Evolutionary conservation across 2,329 filamentous ascomycete genomes (phyloP), one percentile per base, ranked within the genome.

Genomic region (Fusarium pseudoanthophilum): DNA sequence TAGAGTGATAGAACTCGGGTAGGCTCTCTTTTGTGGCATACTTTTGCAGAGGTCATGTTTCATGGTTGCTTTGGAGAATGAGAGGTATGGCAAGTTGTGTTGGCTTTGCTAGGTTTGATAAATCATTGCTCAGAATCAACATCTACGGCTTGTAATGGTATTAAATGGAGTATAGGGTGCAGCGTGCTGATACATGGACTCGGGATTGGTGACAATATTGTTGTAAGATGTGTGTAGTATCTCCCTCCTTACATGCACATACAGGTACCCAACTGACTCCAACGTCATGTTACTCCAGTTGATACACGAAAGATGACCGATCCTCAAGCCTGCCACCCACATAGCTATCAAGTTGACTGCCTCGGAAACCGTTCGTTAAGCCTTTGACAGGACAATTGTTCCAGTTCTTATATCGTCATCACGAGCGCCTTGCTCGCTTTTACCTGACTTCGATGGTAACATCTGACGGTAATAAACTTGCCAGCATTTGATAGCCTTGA

Each of bases 141-240:
- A n/a, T 15, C 28, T 11, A n/a, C 14, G 8, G 20, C 28, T n/a
- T 30, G 0, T 9, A 16, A 30, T 48, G 14, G 28, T 3, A 49
- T 9, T 11, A 11, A 30, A 5, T 15, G 10, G 15, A n/a, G 1
- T 30, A 21, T 3, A n/a, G 2, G 4, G 16, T 11, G 7, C 14
- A 30, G 28, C 2, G 1, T n/a, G 14, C 13, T n/a, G 20, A 3
- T 13, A 14, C 5, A 30, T 49, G 20, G 28, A n/a, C 28, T 30
- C 20, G 11, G 20, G 14, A 49, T 16, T 30, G 11, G 20, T 30
- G 26, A 30, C 3, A 16, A 15, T 30, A 11, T 16, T 16, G 20
- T 8, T 4, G 3, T 48, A 1, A 30, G 14, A n/a, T 48, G 14
- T 7, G 1, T n/a, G 2, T 30, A 0, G 14, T 11, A 4, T n/a